Evolutionary conservation across 2,329 filamentous ascomycete genomes (phyloP).

Genomic region (Diplodia scrobiculata): DNA sequence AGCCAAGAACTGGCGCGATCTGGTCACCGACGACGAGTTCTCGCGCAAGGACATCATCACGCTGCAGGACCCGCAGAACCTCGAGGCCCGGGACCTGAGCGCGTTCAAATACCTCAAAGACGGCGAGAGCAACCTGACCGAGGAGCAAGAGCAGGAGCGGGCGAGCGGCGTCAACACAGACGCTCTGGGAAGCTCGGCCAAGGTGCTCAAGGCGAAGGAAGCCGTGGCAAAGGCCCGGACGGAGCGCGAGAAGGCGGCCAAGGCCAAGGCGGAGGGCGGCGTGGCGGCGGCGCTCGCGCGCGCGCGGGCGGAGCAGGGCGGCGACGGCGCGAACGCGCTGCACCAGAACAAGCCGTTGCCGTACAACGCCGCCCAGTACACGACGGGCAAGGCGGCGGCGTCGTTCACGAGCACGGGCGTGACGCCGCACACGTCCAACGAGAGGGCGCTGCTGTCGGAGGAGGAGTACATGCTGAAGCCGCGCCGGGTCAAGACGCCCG

Average conservation of each 20-base stretch:
- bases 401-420: slow-evolving; percentile 94
- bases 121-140: slow-evolving; percentile 67
- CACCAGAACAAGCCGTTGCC: slow-evolving; percentile 52
- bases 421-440: slow-evolving; percentile 85
- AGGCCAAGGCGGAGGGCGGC: slow-evolving; percentile 35
- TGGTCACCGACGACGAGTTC: slow-evolving; percentile 86
- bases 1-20: slow-evolving; percentile 89
- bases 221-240: slow-evolving; percentile 87
- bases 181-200: slow-evolving; percentile 75
- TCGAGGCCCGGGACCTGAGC: slow-evolving; percentile 77
- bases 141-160: slow-evolving; percentile 69
- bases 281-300: slow-evolving; percentile 33
- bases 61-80: slow-evolving; percentile 90
- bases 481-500: slow-evolving; percentile 82
- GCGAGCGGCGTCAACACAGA: slow-evolving; percentile 73
- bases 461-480: slow-evolving; percentile 97
- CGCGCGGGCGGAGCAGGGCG: slow-evolving; percentile 35
- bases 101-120: slow-evolving; percentile 88
- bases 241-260: slow-evolving; percentile 58
- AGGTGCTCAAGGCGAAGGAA: slow-evolving; percentile 87
- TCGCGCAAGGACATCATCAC: slow-evolving; percentile 90
- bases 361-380: slow-evolving; percentile 86
- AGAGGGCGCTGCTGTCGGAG: slow-evolving; percentile 81
- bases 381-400: slow-evolving; percentile 85
- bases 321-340: neutral